Evolutionary conservation across 2,329 filamentous ascomycete species (phyloP).

Genomic region (Nakataea oryzae): DNA sequence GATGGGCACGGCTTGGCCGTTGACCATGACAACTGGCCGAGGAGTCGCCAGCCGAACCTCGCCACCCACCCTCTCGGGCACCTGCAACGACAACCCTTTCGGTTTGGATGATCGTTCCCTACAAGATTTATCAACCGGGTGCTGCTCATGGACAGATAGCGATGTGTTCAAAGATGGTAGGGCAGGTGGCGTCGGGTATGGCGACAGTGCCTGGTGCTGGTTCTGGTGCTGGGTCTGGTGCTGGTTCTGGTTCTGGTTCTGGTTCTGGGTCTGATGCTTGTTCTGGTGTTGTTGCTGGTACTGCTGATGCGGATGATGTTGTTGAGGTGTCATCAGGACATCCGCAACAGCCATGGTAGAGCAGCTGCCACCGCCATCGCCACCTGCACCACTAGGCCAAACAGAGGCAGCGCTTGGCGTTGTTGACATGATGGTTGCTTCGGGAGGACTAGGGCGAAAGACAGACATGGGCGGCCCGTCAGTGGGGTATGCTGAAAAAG

Average conservation of each 20-base stretch:
- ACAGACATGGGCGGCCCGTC: conserved; percentile 26
- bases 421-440: not conserved
- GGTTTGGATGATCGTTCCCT: conserved; percentile 17
- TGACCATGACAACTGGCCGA: conserved; percentile 17
- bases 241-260: not conserved
- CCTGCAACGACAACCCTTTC: conserved; percentile 48
- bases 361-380: not conserved
- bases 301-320: not conserved
- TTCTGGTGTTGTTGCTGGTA: not conserved
- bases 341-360: not conserved
- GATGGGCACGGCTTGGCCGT: conserved; percentile 13
- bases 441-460: not conserved
- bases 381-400: not conserved
- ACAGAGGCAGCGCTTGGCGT: not conserved
- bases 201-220: too few species aligned
- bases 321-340: not conserved
- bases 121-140: conserved; percentile 4
- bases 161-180: not conserved
- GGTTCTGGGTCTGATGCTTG: not conserved
- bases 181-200: not conserved
- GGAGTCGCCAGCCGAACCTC: conserved; percentile 21
- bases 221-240: not conserved
- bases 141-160: conserved; percentile 6
- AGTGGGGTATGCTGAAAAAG: conserved; percentile 57
- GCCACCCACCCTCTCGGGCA: conserved; percentile 30